phyloP scores from a whole-genome alignment of 169 alveolate species.

The Ichthyophthirius multifiliis region DNA sequence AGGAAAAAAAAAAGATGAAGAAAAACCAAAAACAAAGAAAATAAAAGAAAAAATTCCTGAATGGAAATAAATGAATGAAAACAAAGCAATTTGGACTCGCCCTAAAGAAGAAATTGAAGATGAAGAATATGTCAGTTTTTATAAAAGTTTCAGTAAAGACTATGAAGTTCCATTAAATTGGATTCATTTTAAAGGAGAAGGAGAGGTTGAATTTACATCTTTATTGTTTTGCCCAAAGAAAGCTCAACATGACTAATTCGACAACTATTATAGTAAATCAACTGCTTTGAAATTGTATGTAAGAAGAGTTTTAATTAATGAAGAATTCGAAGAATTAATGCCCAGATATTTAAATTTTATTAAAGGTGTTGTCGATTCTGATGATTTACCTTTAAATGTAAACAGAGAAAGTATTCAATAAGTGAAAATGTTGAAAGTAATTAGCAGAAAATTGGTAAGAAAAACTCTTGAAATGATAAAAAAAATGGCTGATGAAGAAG shows the following conservation, averaged over 20 bases:
- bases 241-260: constrained; percentile 93
- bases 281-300: constrained; percentile 96
- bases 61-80: constrained; percentile 95
- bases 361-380: constrained; percentile 98
- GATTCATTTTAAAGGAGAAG: constrained; percentile 99
- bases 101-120: constrained; percentile 94
- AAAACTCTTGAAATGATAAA: constrained; percentile 94
- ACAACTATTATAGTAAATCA: constrained; percentile 92
- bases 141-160: constrained; percentile 94
- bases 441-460: constrained; percentile 96
- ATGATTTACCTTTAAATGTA: constrained; percentile 96
- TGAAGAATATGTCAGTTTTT: constrained; percentile 95
- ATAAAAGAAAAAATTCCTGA: constrained; percentile 88
- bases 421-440: constrained; percentile 91
- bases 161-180: constrained; percentile 95
- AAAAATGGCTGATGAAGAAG: constrained; percentile 85
- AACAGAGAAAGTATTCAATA: constrained; percentile 96
- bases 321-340: constrained; percentile 94
- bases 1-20: constrained; percentile 60
- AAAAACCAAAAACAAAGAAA: constrained; percentile 82
- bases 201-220: constrained; percentile 98
- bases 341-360: constrained; percentile 94
- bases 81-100: constrained; percentile 98
- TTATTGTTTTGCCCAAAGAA: constrained; percentile 94
- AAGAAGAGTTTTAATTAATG: constrained; percentile 97